Percentiles rank a stretch among this genome's conserved stretches.
Conservation (phyloP, 768 basidiomycete species). For the Filobasidium floriforme region DNA sequence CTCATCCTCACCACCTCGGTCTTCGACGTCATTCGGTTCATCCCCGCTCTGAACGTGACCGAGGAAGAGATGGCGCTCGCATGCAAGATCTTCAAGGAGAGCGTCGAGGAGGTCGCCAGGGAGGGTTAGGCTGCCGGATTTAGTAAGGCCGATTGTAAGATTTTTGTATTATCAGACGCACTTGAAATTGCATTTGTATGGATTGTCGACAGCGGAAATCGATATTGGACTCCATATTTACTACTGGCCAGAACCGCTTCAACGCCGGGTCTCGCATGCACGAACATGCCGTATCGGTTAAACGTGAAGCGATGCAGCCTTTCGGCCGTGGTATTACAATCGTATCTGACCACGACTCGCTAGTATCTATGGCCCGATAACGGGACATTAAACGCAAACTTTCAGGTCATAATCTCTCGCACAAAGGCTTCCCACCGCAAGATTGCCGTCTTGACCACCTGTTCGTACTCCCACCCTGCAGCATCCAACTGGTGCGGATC, state of each 20-base stretch:
- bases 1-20: slow-evolving; percentile 81
- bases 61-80: slow-evolving; percentile 62
- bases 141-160: too few species aligned
- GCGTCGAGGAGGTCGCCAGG: slow-evolving; percentile 56
- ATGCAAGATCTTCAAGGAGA: slow-evolving; percentile 49
- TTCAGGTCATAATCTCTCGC: slow-evolving; percentile 7
- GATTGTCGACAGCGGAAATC: too few species aligned
- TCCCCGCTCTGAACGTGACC: slow-evolving; percentile 78
- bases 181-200: too few species aligned
- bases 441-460: slow-evolving; percentile 32
- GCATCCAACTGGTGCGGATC: neutral
- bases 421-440: slow-evolving; percentile 39
- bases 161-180: too few species aligned
- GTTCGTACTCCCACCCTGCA: slow-evolving; percentile 29
- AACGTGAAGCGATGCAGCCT: too few species aligned
- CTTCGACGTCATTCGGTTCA: slow-evolving; percentile 64
- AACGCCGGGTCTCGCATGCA: too few species aligned
- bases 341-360: too few species aligned
- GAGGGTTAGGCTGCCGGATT: slow-evolving; percentile 29
- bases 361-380: too few species aligned
- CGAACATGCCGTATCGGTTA: too few species aligned
- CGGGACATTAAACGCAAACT: neutral
- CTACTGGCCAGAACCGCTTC: too few species aligned
- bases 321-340: too few species aligned
- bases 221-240: too few species aligned